Evolutionary conservation across 805 yeast species (phyloP), one percentile per base, ranked within the genome.

Genomic region (Kodamaea jinghongensis): DNA sequence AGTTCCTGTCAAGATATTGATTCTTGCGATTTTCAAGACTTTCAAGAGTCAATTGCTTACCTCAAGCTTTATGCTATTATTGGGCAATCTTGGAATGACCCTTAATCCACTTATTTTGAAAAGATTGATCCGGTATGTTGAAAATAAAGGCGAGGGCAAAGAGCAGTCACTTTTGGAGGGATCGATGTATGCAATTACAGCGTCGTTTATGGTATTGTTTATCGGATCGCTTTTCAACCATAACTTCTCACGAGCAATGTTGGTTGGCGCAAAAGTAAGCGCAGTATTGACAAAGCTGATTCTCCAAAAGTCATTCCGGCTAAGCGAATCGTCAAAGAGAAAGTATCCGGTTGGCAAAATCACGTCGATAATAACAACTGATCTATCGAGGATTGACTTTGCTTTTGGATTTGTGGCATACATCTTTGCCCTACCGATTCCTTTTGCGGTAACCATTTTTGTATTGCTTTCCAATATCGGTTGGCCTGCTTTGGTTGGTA

Each of bases 121-220:
- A 46, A 59, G 61, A 41, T 57, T 69, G 45, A 68, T 69, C 39
- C 37, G 42, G 20, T 67, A 46, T 44, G 73, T 69, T 14, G 61
- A 59, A 36, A 6, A 15, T 5, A 54, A 51, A 40, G 23, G 8
- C 8, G 7, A 6, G 5, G 8, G 7, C 23, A 20, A 20, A 6
- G 23, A 5, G 7, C 51, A n/a, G n/a, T n/a, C 61, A 6, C 3
- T 36, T 11, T 32, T 32, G 6, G 46, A 47, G 23, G 73, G 73
- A 14, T 52, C 67, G 16, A 73, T 73, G 7, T 67, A 66, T 45
- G 63, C 73, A 3, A 44, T 69, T 36, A 72, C 73, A 1, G 46
- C 66, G 4, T 51, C 65, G 2, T 12, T 56, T 11, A 28, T 67
- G 33, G 54, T 65, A 9, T 46, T 63, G 13, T 10, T 45, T 23